Base-by-base conservation (phyloP, 495 filamentous ascomycete species). In the Extremus antarcticus region DNA sequence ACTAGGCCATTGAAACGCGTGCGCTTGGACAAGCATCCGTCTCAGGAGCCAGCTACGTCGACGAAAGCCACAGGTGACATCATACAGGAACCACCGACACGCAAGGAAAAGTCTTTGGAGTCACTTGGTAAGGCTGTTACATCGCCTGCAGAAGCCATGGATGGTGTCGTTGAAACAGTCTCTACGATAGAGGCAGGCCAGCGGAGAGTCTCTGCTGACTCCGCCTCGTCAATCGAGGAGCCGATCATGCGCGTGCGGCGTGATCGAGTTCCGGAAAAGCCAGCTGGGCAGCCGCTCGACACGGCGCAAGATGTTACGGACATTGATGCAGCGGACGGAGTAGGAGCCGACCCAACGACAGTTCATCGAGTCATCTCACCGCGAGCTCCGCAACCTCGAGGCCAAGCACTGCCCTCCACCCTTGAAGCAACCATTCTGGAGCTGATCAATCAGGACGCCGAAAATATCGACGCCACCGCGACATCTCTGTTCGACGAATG, bases 401-500 rank as follows among this genome's bases (percentile, higher is more conserved):
- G n/a, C n/a, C n/a, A n/a, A n/a, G n/a, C n/a, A n/a, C n/a, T n/a
- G n/a, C n/a, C 4, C 13, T 35, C 29, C 29, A 35, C 29, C 29
- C n/a, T n/a, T n/a, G n/a, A 39, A 25, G 11, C 46, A 9, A 21
- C 41, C 4, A 43, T 55, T 22, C 40, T 20, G 17, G 13, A 54
- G n/a, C 2, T 43, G 10, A 22, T 56, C 25, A 53, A 53, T 20
- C 17, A 17, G 20, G 50, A 50, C 20, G 20, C 35, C 2, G 25
- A 50, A 17, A 25, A 50, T 10, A n/a, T 46, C 16, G 45, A 54
- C 19, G 57, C 21, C 47, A 32, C 43, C 21, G 46, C 53, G 22
- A 43, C 23, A 43, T 53, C 54, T 11, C 55, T 68, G 17, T 54
- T 51, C 52, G 54, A 57, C 4, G 60, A 61, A 19, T 68, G 55